Evolutionary conservation across 805 yeast genomes (phyloP), one percentile per base, ranked within the genome.

Genomic region (Candida stauntonica): DNA sequence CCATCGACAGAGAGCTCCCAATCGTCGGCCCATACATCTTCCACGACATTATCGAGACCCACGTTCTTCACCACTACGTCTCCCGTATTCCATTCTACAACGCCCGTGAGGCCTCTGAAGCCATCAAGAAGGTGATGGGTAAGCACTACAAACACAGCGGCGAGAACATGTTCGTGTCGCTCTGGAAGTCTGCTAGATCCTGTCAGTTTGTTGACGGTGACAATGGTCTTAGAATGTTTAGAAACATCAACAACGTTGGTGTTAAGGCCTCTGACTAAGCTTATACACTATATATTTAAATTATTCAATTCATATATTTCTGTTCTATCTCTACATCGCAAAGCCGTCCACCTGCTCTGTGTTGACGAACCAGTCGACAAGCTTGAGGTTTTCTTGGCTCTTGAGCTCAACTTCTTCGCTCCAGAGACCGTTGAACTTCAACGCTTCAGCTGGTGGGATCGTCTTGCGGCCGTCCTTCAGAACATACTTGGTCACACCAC

Each of bases 41-140:
- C 79, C 95, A 86, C 63, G 94, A 83, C 61, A 86, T 86, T 55
- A 85, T 86, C 56, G 95, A 86, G 67, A 86, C 95, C 37, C 95
- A 86, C 60, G 95, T 86, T 36, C 71, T 82, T 53, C 95, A 86
- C 67, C 95, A 86, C 65, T 86, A 75, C 62, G 79, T 76, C 47
- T 80, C 89, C 11, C 71, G 94, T 62, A 84, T 86, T 51, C 95
- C 95, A 31, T 86, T 86, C 67, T 86, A 86, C 72, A 81, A 85
- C 51, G 94, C 81, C 19, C 72, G 91, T 60, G 79, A 76, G 55
- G 93, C 84, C 34, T 72, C 86, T 44, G 86, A 67, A 41, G 91
- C 85, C 40, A 80, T 86, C 63, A 78, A 80, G 66, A 76, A 79
- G 62, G 93, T 82, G 43, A 81, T 86, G 93, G 95, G 95, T 52